These are phyloP conservation scores for Cutaneotrichosporon daszewskae DNA, from an alignment of 1,284 basidiomycete genomes.

Conservation along the genomic window DNA sequence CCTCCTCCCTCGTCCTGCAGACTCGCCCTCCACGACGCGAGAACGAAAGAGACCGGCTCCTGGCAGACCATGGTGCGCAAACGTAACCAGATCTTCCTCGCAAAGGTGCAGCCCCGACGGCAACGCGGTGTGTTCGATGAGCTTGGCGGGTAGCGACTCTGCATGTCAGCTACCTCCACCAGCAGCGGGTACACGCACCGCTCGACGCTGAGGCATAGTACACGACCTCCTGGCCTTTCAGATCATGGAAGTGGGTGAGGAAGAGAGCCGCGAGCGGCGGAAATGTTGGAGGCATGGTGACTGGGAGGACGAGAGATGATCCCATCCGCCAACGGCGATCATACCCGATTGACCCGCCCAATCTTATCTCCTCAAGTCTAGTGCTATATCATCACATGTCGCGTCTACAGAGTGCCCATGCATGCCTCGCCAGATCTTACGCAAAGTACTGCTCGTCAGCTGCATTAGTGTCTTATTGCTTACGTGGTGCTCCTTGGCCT, in stretches of 20 bases:
- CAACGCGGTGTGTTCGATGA: constrained; percentile 36
- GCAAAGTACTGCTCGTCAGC: constrained; percentile 27
- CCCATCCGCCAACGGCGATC: too few species aligned
- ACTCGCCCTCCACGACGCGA: constrained; percentile 13
- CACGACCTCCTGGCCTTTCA: constrained; percentile 36
- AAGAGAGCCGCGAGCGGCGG: constrained; percentile 39
- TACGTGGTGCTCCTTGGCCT: constrained; percentile 72
- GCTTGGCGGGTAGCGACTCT: constrained; percentile 19
- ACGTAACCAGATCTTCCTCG: constrained; percentile 28
- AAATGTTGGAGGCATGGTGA: constrained; percentile 13
- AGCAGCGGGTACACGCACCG: constrained; percentile 15
- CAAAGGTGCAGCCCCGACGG: constrained; percentile 38
- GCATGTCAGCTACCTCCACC: not conserved
- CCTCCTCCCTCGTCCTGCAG: constrained; percentile 27
- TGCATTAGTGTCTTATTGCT: constrained; percentile 20
- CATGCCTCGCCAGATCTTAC: too few species aligned
- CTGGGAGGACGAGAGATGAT: too few species aligned
- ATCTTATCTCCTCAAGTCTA: too few species aligned
- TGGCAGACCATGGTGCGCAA: constrained; percentile 25
- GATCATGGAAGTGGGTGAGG: constrained; percentile 43
- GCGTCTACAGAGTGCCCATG: not conserved
- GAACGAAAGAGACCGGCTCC: constrained; percentile 35
- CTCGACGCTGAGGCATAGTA: constrained; percentile 30
- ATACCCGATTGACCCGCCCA: too few species aligned
- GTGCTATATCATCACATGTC: not conserved